Conservation (phyloP, 2,329 filamentous ascomycete genomes). For the Aspergillus niger region DNA sequence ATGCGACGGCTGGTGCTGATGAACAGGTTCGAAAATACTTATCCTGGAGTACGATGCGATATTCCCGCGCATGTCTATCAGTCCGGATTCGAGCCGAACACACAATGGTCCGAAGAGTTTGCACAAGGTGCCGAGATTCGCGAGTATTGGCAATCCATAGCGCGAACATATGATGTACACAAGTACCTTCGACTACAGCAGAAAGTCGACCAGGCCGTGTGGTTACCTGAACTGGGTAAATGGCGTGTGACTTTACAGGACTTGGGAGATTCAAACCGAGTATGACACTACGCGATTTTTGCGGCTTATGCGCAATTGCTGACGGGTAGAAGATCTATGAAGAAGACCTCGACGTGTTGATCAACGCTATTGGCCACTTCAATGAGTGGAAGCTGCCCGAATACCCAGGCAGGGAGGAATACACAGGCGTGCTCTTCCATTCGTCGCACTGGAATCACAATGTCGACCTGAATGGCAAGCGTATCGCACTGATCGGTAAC, state of each 20-base stretch:
- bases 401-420: slow-evolving; percentile 60
- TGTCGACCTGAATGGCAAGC: slow-evolving; percentile 53
- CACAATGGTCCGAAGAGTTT: slow-evolving; percentile 69
- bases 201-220: slow-evolving; percentile 58
- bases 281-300: slow-evolving; percentile 8
- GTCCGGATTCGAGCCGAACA: slow-evolving; percentile 67
- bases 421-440: slow-evolving; percentile 59
- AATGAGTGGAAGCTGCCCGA: slow-evolving; percentile 66
- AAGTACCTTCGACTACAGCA: slow-evolving; percentile 58
- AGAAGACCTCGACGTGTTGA: slow-evolving; percentile 61
- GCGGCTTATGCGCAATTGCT: neutral
- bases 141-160: slow-evolving; percentile 65
- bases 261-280: slow-evolving; percentile 31
- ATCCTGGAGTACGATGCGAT: slow-evolving; percentile 68
- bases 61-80: slow-evolving; percentile 72
- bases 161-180: slow-evolving; percentile 66
- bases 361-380: slow-evolving; percentile 67
- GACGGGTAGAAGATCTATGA: slow-evolving; percentile 34
- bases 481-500: slow-evolving; percentile 64
- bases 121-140: slow-evolving; percentile 67
- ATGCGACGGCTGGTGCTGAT: neutral
- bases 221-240: slow-evolving; percentile 54
- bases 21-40: slow-evolving; percentile 49
- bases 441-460: slow-evolving; percentile 61
- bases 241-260: slow-evolving; percentile 57